Evolutionary conservation across 768 basidiomycete species (phyloP), one percentile per base, ranked within the genome.

Genomic region (Amanita fuliginea): DNA sequence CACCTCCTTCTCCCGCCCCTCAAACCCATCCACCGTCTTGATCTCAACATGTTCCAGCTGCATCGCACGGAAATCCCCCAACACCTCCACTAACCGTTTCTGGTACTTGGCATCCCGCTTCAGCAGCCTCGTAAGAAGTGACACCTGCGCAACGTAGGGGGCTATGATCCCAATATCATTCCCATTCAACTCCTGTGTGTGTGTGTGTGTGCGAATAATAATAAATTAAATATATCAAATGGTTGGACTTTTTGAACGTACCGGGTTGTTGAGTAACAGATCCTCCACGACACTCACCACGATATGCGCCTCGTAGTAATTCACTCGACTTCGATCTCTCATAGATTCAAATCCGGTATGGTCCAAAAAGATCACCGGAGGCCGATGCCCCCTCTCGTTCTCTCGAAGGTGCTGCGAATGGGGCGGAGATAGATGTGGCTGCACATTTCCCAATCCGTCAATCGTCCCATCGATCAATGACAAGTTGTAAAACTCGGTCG

Each of bases 11-110:
- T 96, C 90, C 40, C 90, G 76, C 10, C 92, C 92, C 63, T 96
- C 90, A 62, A 94, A 96, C 16, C 92, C 92, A 57, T 96, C 92
- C 11, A 96, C 92, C 0, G 92, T 95, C 68, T 87, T 89, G 58
- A 95, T 76, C 63, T 95, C 92, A 46, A 96, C 74, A 46, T 76
- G 62, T 0, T 67, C 59, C 6, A 90, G 62, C 55, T 93, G 81
- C 65, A 75, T 68, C 16, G 73, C 79, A 21, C 89, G 80, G 41
- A 73, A 73, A 11, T 73, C 64, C 18, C 90, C 91, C 19, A 94
- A 71, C 0, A 78, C 72, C 5, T 64, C 59, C 34, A 65, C 62
- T 60, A 91, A 85, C 0, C 81, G 78, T 44, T 62, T 62, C 36
- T 64, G 64, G 45, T 79, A 76, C 52, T 71, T 70, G 34, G 61